Conservation (phyloP, 345 rosid genomes). For the Pelargonium nanum region DNA sequence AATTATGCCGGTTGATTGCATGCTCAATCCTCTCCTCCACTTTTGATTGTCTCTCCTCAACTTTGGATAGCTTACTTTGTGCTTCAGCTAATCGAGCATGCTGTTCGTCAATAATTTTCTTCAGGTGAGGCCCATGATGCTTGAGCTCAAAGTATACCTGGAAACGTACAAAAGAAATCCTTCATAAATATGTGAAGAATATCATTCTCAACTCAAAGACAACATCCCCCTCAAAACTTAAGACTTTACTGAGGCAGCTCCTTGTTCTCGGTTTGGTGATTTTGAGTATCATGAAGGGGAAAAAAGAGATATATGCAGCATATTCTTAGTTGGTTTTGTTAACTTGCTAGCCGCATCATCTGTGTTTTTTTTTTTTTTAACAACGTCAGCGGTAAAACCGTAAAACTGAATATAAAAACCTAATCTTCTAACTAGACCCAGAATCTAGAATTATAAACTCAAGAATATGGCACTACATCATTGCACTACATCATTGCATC, state of each 20-base stretch:
- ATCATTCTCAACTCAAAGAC: constrained; percentile 4
- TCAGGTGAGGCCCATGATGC: constrained; percentile 80
- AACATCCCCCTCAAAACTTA: background rate
- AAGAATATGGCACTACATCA: background rate
- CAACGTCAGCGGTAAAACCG: too few species aligned
- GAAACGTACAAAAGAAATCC: constrained; percentile 2
- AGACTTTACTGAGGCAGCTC: background rate
- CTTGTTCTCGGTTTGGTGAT: background rate
- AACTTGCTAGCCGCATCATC: background rate
- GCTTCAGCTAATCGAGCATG: constrained; percentile 53
- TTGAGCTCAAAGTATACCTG: constrained; percentile 82
- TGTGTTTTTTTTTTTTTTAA: too few species aligned
- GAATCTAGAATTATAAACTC: background rate
- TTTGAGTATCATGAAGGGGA: background rate
- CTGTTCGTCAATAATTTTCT: constrained; percentile 68
- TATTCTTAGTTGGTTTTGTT: background rate
- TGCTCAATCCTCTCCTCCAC: constrained; percentile 48
- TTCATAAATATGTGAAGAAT: constrained; percentile 1
- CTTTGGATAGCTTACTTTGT: constrained; percentile 47
- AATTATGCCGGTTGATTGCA: constrained; percentile 34
- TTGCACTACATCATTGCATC: too few species aligned
- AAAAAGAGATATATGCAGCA: background rate
- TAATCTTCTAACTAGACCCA: too few species aligned
- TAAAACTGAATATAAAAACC: background rate
- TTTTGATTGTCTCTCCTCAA: constrained; percentile 47